Evolutionary conservation across 2,329 filamentous ascomycete species (phyloP).

Genomic region (Corinectria fuckeliana): DNA sequence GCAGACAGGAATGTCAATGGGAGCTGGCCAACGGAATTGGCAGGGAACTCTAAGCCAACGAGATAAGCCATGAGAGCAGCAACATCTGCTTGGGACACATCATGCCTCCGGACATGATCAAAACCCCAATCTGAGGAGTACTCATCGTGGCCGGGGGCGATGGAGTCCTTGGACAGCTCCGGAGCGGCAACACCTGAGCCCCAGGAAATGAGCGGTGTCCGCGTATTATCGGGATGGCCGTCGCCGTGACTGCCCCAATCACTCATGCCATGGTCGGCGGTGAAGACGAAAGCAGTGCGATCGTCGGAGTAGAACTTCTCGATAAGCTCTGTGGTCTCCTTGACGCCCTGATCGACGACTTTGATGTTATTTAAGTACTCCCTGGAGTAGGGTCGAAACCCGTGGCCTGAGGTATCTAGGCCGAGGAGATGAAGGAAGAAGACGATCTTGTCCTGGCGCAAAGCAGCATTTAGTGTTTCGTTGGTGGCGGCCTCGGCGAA

Average conservation of each 20-base stretch:
- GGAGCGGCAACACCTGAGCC: conserved; percentile 88
- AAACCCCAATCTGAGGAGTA: conserved; percentile 91
- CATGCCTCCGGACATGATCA: conserved; percentile 80
- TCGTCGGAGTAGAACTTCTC: conserved; percentile 84
- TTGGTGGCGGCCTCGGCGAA: conserved; percentile 84
- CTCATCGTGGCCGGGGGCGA: conserved; percentile 85
- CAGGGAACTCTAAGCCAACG: conserved; percentile 85
- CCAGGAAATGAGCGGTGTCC: conserved; percentile 92
- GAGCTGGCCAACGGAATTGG: conserved; percentile 94
- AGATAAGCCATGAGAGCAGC: conserved; percentile 96
- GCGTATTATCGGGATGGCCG: conserved; percentile 95
- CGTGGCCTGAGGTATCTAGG: conserved; percentile 88
- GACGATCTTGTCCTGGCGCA: conserved; percentile 85
- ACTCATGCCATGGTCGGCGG: conserved; percentile 98
- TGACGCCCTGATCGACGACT: conserved; percentile 87
- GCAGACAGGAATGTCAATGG: conserved; percentile 83
- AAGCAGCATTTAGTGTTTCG: conserved; percentile 71
- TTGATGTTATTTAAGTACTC: conserved; percentile 96
- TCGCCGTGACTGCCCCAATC: conserved; percentile 99
- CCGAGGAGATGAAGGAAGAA: conserved; percentile 96
- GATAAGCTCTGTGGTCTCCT: conserved; percentile 81
- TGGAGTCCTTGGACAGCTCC: conserved; percentile 56
- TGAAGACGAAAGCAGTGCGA: conserved; percentile 94
- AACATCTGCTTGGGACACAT: conserved; percentile 92
- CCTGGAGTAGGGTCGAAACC: conserved; percentile 87